Evolutionary conservation across 2,329 filamentous ascomycete species (phyloP).

Genomic region (Apiospora saccharicola): DNA sequence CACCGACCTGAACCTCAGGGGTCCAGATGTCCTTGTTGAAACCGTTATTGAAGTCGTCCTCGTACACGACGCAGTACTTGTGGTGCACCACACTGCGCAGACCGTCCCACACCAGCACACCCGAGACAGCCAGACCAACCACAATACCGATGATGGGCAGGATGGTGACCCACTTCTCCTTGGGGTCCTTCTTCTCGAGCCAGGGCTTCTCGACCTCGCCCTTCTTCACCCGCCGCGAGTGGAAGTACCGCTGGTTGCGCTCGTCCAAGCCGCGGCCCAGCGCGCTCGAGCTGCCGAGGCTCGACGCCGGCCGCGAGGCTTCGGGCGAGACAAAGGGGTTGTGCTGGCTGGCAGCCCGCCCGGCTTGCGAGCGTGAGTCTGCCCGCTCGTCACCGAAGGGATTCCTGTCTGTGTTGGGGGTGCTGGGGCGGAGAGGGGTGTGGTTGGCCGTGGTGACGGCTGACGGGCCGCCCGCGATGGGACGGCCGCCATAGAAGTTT

Average conservation of each 20-base stretch:
- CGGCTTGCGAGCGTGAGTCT: constrained; percentile 45
- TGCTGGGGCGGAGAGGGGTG: constrained; percentile 48
- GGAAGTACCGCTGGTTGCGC: constrained; percentile 67
- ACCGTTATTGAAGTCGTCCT: constrained; percentile 69
- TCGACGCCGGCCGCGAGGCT: constrained; percentile 55
- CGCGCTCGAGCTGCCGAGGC: constrained; percentile 54
- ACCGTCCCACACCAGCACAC: constrained; percentile 79
- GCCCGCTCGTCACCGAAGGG: constrained; percentile 47
- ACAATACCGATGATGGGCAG: constrained; percentile 76
- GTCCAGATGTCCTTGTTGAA: constrained; percentile 71
- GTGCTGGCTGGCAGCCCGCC: constrained; percentile 25
- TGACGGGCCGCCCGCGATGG: constrained; percentile 39
- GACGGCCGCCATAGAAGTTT: constrained; percentile 31
- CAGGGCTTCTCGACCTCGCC: constrained; percentile 80
- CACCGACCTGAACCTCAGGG: constrained; percentile 77
- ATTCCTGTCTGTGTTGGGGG: constrained; percentile 49
- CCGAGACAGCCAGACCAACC: constrained; percentile 72
- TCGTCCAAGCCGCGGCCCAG: constrained; percentile 47
- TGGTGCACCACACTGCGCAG: constrained; percentile 75
- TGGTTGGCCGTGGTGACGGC: constrained; percentile 45
- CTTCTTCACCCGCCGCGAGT: constrained; percentile 75
- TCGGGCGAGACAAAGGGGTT: constrained; percentile 36
- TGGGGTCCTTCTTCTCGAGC: constrained; percentile 75
- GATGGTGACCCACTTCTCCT: constrained; percentile 87
- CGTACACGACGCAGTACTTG: constrained; percentile 73